phyloP scores from a whole-genome alignment of 1,284 basidiomycete species.

The Malassezia japonica region DNA sequence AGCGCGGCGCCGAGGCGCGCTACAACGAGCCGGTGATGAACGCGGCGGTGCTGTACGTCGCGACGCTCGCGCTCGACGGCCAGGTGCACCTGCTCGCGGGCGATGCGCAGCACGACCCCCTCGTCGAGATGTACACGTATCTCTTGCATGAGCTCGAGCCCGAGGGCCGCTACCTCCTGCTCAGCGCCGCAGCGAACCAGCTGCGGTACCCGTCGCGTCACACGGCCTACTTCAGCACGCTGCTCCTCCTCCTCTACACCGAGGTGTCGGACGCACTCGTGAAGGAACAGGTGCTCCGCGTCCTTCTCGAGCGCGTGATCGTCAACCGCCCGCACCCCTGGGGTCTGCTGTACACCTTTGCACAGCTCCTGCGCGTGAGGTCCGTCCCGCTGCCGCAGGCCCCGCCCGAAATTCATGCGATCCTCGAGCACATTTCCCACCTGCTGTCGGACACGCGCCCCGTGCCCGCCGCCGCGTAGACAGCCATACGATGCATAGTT shows the following conservation, averaged over 20 bases:
- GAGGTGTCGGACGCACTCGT: constrained; percentile 64
- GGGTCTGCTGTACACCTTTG: constrained; percentile 86
- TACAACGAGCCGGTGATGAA: constrained; percentile 85
- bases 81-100: constrained; percentile 59
- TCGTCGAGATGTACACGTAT: constrained; percentile 63
- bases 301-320: constrained; percentile 83
- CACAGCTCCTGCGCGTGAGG: constrained; percentile 60
- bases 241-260: constrained; percentile 75
- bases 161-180: constrained; percentile 91
- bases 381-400: constrained; percentile 29
- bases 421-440: constrained; percentile 40
- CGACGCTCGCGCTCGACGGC: constrained; percentile 63
- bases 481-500: no score
- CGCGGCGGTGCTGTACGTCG: constrained; percentile 86
- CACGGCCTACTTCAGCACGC: constrained; percentile 66
- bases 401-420: constrained; percentile 40
- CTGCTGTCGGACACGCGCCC: constrained; percentile 15
- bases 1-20: constrained; percentile 51
- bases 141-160: constrained; percentile 72
- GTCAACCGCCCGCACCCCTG: constrained; percentile 94
- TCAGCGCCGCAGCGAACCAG: constrained; percentile 82
- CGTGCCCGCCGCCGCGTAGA: not conserved
- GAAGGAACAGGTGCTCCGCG: constrained; percentile 79
- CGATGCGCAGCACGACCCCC: constrained; percentile 69
- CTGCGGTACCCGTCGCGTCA: constrained; percentile 57